A percentile compares a stretch with the other conserved stretches of the same genome.
These are phyloP conservation scores for Trametes coccinea DNA, from an alignment of 768 basidiomycete species.

Conservation along the genomic window DNA sequence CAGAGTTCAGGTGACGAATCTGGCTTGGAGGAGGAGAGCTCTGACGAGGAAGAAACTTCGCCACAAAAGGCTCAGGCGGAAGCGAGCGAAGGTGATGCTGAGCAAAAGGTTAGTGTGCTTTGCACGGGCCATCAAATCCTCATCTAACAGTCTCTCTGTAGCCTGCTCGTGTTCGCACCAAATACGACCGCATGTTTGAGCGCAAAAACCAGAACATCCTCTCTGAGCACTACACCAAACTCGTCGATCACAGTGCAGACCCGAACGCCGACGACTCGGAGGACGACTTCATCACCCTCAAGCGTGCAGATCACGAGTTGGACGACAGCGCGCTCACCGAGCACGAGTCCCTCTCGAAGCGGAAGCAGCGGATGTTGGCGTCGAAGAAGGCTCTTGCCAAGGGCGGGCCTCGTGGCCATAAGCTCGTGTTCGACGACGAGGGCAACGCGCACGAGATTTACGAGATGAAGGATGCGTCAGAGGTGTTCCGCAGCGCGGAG, in stretches of 20 bases:
- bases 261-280: slow-evolving; percentile 46
- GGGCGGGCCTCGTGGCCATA: slow-evolving; percentile 58
- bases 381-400: slow-evolving; percentile 75
- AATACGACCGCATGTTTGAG: slow-evolving; percentile 98
- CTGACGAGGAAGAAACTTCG: slow-evolving; percentile 32
- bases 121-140: background rate
- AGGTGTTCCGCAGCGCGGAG: slow-evolving; percentile 58
- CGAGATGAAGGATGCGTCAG: slow-evolving; percentile 77
- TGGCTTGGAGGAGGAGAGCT: slow-evolving; percentile 21
- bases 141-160: background rate
- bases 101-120: slow-evolving; percentile 41
- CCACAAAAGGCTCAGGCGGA: background rate
- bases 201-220: slow-evolving; percentile 93
- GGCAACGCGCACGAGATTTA: slow-evolving; percentile 81
- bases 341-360: slow-evolving; percentile 71
- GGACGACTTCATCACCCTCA: slow-evolving; percentile 93
- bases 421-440: slow-evolving; percentile 89
- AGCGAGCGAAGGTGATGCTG: slow-evolving; percentile 28
- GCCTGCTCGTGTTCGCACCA: slow-evolving; percentile 67
- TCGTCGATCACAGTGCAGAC: slow-evolving; percentile 67
- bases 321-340: slow-evolving; percentile 36
- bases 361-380: slow-evolving; percentile 73
- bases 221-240: slow-evolving; percentile 85
- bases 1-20: slow-evolving; percentile 30
- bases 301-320: slow-evolving; percentile 86